These are phyloP conservation scores for Raphanus raphanistrum DNA, from an alignment of 345 rosid species.

Conservation along the genomic window DNA sequence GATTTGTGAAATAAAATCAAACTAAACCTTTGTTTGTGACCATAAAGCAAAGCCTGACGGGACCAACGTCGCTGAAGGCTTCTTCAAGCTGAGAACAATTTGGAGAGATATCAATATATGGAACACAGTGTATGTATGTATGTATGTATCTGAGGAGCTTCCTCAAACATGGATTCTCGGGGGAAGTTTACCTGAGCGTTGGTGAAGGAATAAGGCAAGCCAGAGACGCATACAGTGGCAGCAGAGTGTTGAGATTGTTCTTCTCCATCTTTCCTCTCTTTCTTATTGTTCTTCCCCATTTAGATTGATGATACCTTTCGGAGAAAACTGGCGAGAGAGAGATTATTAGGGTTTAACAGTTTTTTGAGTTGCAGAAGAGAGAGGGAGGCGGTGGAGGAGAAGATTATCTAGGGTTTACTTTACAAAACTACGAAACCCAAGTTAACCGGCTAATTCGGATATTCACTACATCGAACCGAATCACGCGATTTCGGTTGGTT, in stretches of 20 bases:
- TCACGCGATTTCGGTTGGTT: not conserved
- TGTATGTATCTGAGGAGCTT: too few relatives aligned
- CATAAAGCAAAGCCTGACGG: slow-evolving; percentile 88
- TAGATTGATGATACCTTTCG: not conserved
- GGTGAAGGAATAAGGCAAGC: slow-evolving; percentile 82
- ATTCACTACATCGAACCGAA: not conserved
- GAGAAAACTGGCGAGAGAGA: not conserved
- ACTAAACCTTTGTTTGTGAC: slow-evolving; percentile 68
- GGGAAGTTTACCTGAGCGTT: slow-evolving; percentile 61
- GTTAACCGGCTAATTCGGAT: not conserved
- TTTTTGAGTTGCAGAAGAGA: not conserved
- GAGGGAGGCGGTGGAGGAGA: not conserved
- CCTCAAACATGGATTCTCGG: not conserved
- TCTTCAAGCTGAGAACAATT: slow-evolving; percentile 69
- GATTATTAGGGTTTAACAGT: not conserved
- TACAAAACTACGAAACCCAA: not conserved
- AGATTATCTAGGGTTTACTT: not conserved
- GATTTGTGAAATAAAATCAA: not conserved
- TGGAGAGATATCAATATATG: not conserved
- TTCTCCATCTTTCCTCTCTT: slow-evolving; percentile 40
- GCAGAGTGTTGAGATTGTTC: slow-evolving; percentile 58
- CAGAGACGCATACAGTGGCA: slow-evolving; percentile 74
- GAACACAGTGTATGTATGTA: too few relatives aligned
- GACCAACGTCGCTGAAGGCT: slow-evolving; percentile 85
- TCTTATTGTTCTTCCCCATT: not conserved